Conservation (phyloP, 352 stramenopile genomes). For the Phytophthora idaei region DNA sequence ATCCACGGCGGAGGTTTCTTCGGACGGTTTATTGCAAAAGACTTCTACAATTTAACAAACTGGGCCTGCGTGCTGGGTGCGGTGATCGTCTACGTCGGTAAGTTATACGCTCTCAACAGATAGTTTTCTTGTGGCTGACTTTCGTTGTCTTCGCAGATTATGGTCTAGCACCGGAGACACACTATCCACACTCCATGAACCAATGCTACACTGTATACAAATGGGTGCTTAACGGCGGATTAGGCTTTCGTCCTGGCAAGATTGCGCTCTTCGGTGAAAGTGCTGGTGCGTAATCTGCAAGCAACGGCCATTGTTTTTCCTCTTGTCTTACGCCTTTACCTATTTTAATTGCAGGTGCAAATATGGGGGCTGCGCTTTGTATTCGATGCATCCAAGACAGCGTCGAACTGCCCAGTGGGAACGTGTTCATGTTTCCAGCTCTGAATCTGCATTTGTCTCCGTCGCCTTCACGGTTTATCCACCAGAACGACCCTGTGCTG, state of each 20-base stretch:
- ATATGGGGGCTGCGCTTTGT: slow-evolving; percentile 84
- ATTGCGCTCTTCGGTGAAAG: slow-evolving; percentile 87
- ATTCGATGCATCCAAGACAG: slow-evolving; percentile 85
- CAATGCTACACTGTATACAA: slow-evolving; percentile 88
- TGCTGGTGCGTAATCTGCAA: slow-evolving; percentile 49
- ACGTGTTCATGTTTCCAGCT: slow-evolving; percentile 91
- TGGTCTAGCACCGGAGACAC: slow-evolving; percentile 74
- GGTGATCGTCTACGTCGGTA: slow-evolving; percentile 89
- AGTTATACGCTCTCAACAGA: slow-evolving; percentile 16
- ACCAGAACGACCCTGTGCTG: slow-evolving; percentile 88
- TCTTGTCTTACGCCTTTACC: slow-evolving; percentile 1
- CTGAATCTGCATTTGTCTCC: slow-evolving; percentile 89
- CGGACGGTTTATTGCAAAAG: slow-evolving; percentile 86
- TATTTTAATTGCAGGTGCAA: slow-evolving; percentile 60
- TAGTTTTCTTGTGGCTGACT: slow-evolving; percentile 8
- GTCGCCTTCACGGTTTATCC: slow-evolving; percentile 86
- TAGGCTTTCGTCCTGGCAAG: slow-evolving; percentile 73
- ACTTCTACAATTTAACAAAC: slow-evolving; percentile 75
- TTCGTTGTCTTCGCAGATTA: slow-evolving; percentile 60
- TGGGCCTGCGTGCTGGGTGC: slow-evolving; percentile 76
- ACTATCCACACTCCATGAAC: slow-evolving; percentile 81
- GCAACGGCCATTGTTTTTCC: too few relatives aligned
- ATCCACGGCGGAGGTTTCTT: slow-evolving; percentile 90
- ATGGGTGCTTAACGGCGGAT: slow-evolving; percentile 72
- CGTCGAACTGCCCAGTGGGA: slow-evolving; percentile 71